Percentiles rank a stretch among this genome's conserved stretches.
phyloP scores from a whole-genome alignment of 305 asterid species.

The Coffea humblotiana region DNA sequence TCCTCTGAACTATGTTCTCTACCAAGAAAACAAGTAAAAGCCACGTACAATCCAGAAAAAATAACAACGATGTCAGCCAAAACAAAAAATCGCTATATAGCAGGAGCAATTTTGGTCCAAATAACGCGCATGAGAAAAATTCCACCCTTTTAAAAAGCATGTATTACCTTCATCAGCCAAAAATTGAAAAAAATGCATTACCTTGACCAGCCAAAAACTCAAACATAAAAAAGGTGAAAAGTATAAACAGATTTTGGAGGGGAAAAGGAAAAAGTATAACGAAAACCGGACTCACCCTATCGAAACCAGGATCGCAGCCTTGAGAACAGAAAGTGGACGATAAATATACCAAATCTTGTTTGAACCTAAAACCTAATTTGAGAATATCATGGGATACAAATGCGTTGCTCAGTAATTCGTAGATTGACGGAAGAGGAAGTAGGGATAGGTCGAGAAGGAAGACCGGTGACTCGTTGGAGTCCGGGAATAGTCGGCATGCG shows the following conservation, averaged over 20 bases:
- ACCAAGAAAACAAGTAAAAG: not conserved
- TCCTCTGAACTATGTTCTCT: not conserved
- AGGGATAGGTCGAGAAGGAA: conserved; percentile 72
- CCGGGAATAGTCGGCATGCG: conserved; percentile 54
- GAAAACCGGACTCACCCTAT: conserved; percentile 42
- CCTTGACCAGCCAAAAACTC: no score
- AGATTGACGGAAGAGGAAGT: conserved; percentile 49
- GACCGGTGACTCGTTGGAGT: conserved; percentile 39
- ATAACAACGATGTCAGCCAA: no score
- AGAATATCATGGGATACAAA: conserved; percentile 50
- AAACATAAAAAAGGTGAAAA: no score
- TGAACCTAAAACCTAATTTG: conserved; percentile 80
- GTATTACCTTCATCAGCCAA: no score
- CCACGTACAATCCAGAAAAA: no score
- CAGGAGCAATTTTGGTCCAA: not conserved
- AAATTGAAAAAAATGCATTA: no score
- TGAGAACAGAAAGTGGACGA: conserved; percentile 71
- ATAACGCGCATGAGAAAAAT: no score
- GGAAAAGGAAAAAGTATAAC: not conserved
- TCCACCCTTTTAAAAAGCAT: no score
- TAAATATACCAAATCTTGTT: conserved; percentile 83
- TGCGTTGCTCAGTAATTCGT: conserved; percentile 48
- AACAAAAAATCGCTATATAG: not conserved
- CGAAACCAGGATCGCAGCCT: conserved; percentile 75
- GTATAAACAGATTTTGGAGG: not conserved